Percentiles rank a stretch among this genome's conserved stretches.
These are phyloP conservation scores for Pyrrhoderma lamaoense DNA, from an alignment of 1,284 basidiomycete species.

Conservation along the genomic window DNA sequence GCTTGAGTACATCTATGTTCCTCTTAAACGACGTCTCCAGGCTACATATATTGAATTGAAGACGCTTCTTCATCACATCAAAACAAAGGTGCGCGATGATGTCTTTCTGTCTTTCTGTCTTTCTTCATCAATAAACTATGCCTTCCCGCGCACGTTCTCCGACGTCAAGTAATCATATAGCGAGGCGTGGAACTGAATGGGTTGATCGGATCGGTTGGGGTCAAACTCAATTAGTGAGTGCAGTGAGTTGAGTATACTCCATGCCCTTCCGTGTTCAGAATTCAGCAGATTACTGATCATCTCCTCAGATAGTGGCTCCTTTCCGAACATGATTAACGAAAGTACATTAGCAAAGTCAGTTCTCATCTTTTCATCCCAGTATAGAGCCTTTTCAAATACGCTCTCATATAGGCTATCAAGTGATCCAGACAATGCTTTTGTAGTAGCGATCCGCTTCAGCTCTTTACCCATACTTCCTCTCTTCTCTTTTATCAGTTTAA, in stretches of 20 bases:
- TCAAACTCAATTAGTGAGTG: background rate
- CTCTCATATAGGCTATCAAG: background rate
- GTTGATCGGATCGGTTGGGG: background rate
- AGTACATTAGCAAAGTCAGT: background rate
- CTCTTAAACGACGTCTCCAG: background rate
- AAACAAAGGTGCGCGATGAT: background rate
- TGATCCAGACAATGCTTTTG: background rate
- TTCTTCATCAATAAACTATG: background rate
- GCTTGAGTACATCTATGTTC: background rate
- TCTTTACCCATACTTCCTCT: no score
- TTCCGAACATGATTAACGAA: background rate
- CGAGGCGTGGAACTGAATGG: background rate
- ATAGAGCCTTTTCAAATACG: background rate
- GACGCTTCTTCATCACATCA: background rate
- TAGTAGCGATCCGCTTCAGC: no score
- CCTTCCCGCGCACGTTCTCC: background rate
- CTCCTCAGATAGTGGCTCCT: background rate
- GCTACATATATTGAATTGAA: background rate
- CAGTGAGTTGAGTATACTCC: no score
- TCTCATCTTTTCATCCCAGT: background rate
- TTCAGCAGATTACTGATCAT: background rate
- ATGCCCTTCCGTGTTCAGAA: no score
- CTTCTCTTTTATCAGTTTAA: conserved; percentile 17
- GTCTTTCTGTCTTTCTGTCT: background rate
- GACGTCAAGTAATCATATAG: background rate